phyloP scores from a whole-genome alignment of 2,329 filamentous ascomycete species.

The Alternaria ethzedia region DNA sequence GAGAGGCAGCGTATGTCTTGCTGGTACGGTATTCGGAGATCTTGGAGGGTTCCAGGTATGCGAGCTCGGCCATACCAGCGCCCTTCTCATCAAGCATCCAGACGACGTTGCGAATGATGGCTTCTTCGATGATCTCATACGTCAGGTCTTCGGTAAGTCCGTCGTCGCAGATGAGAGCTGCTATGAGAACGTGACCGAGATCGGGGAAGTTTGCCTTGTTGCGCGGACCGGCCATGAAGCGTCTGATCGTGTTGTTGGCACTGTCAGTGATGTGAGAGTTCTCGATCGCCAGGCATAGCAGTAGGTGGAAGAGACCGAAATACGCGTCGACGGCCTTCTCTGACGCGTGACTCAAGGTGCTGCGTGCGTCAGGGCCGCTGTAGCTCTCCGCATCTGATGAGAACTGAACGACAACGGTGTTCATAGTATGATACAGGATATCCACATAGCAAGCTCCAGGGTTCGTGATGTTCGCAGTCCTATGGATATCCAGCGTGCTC shows the following conservation, averaged over 20 bases:
- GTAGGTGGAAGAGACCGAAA: conserved; percentile 60
- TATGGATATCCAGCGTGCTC: conserved; percentile 37
- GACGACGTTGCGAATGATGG: conserved; percentile 59
- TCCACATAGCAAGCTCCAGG: conserved; percentile 32
- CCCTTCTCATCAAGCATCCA: conserved; percentile 55
- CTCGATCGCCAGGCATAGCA: conserved; percentile 56
- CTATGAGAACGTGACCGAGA: conserved; percentile 58
- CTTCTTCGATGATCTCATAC: conserved; percentile 56
- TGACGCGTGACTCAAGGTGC: conserved; percentile 56
- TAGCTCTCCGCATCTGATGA: conserved; percentile 43
- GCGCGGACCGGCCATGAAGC: conserved; percentile 50
- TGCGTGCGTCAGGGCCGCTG: conserved; percentile 30
- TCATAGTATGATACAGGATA: conserved; percentile 59
- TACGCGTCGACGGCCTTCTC: conserved; percentile 63
- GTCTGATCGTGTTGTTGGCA: conserved; percentile 51
- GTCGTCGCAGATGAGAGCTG: conserved; percentile 55
- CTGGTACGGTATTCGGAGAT: conserved; percentile 56
- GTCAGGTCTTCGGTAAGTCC: conserved; percentile 50
- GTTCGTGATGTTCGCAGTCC: conserved; percentile 26
- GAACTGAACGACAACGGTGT: conserved; percentile 58
- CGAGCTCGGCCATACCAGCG: conserved; percentile 52
- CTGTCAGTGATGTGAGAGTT: conserved; percentile 50
- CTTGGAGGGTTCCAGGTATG: conserved; percentile 52
- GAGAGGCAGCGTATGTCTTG: conserved; percentile 56
- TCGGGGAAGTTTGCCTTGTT: conserved; percentile 55